Percentiles rank a stretch among this genome's conserved stretches.
These are phyloP conservation scores for Phytophthora citrophthora DNA, from an alignment of 352 stramenopile genomes.

Conservation along the genomic window DNA sequence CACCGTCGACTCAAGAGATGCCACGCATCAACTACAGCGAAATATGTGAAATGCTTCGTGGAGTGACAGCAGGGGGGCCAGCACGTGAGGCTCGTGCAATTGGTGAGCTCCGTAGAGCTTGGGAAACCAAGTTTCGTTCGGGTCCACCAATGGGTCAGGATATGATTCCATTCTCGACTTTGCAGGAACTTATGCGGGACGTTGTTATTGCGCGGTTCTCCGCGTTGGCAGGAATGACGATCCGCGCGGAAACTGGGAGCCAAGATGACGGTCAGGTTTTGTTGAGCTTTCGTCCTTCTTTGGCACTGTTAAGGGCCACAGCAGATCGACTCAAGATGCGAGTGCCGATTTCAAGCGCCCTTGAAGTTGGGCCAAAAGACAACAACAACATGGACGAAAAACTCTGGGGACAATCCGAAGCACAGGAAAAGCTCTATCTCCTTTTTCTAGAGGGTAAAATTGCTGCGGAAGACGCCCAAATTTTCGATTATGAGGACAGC, in stretches of 20 bases:
- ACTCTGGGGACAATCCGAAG: constrained; percentile 45
- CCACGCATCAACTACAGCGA: constrained; percentile 58
- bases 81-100: constrained; percentile 50
- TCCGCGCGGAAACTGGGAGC: constrained; percentile 12
- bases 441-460: constrained; percentile 77
- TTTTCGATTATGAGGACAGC: constrained; percentile 64
- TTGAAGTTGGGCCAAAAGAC: constrained; percentile 54
- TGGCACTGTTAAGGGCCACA: constrained; percentile 46
- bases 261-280: constrained; percentile 30
- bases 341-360: constrained; percentile 53
- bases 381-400: constrained; percentile 49
- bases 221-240: constrained; percentile 43
- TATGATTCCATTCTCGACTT: constrained; percentile 52
- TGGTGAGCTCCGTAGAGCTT: constrained; percentile 59
- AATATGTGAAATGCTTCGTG: constrained; percentile 53
- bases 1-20: constrained; percentile 2
- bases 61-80: constrained; percentile 53
- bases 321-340: constrained; percentile 52
- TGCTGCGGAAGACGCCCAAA: constrained; percentile 57
- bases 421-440: constrained; percentile 72
- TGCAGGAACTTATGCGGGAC: constrained; percentile 75
- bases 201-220: constrained; percentile 75
- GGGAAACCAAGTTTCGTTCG: constrained; percentile 75
- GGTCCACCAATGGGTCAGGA: constrained; percentile 48
- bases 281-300: constrained; percentile 61